A percentile compares a stretch with the other conserved stretches of the same genome.
phyloP scores from a whole-genome alignment of 139 green algal species.

The Chloropicon primus region DNA sequence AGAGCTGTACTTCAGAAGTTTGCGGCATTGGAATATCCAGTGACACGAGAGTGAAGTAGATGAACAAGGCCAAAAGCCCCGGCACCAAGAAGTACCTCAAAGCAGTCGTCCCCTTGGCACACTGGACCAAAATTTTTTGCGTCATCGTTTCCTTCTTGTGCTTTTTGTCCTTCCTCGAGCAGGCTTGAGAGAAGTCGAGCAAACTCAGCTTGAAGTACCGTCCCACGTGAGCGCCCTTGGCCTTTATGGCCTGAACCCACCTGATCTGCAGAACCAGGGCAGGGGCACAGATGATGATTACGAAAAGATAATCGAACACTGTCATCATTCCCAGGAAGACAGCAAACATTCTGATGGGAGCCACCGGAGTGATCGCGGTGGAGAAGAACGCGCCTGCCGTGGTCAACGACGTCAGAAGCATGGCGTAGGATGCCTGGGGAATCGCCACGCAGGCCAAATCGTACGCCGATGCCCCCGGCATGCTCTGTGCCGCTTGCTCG shows the following conservation, averaged over 20 bases:
- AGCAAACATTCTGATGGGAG: slow-evolving; percentile 13
- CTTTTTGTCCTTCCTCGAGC: background rate
- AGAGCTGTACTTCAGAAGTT: background rate
- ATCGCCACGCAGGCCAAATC: background rate
- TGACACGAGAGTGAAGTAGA: slow-evolving; percentile 1
- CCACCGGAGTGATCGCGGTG: slow-evolving; percentile 3
- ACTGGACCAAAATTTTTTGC: background rate
- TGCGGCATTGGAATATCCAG: background rate
- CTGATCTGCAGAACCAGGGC: background rate
- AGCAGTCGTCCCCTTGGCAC: background rate
- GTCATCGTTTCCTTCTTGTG: background rate
- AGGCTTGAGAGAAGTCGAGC: background rate
- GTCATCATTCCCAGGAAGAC: slow-evolving; percentile 12
- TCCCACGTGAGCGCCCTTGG: background rate
- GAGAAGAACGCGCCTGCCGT: slow-evolving; percentile 13
- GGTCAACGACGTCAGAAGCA: slow-evolving; percentile 11
- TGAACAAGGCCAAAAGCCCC: background rate
- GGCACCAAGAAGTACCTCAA: background rate
- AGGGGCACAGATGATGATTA: background rate
- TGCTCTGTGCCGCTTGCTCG: background rate
- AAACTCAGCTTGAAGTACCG: background rate
- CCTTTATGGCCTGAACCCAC: background rate
- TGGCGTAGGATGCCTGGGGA: slow-evolving; percentile 7
- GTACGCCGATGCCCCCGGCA: background rate
- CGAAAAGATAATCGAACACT: slow-evolving; percentile 11